phyloP scores from a whole-genome alignment of 345 rosid species.

The Geranium brycei region DNA sequence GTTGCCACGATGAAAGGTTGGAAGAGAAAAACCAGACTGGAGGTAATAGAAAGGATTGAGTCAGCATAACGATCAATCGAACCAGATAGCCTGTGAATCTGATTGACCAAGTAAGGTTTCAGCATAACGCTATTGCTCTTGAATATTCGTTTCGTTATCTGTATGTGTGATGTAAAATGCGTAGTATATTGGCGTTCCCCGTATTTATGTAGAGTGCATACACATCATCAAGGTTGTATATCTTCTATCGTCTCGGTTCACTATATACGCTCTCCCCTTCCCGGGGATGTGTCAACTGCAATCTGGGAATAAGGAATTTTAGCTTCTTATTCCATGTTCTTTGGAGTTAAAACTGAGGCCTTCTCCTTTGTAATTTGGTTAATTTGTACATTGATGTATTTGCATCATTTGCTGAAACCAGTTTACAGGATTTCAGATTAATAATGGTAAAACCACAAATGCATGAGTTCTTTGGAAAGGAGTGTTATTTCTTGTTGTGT shows the following conservation, averaged over 20 bases:
- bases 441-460: too few relatives aligned
- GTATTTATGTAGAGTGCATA: too few relatives aligned
- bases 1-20: slow-evolving; percentile 92
- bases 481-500: too few relatives aligned
- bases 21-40: slow-evolving; percentile 87
- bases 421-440: too few relatives aligned
- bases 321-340: too few relatives aligned
- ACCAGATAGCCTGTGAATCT: slow-evolving; percentile 13
- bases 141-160: background rate
- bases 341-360: background rate
- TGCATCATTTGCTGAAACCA: too few relatives aligned
- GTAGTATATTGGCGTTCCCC: background rate
- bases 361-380: background rate
- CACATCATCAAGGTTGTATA: background rate
- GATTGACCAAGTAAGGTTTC: background rate
- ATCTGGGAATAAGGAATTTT: background rate
- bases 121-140: background rate
- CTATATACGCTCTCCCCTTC: too few relatives aligned
- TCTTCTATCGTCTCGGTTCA: background rate
- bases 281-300: too few relatives aligned
- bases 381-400: background rate
- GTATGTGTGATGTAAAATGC: background rate
- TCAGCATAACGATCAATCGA: slow-evolving; percentile 19
- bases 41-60: slow-evolving; percentile 52
- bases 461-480: too few relatives aligned